Evolutionary conservation across 805 yeast species (phyloP), one percentile per base, ranked within the genome.

Genomic region (Saturnispora galanensis): DNA sequence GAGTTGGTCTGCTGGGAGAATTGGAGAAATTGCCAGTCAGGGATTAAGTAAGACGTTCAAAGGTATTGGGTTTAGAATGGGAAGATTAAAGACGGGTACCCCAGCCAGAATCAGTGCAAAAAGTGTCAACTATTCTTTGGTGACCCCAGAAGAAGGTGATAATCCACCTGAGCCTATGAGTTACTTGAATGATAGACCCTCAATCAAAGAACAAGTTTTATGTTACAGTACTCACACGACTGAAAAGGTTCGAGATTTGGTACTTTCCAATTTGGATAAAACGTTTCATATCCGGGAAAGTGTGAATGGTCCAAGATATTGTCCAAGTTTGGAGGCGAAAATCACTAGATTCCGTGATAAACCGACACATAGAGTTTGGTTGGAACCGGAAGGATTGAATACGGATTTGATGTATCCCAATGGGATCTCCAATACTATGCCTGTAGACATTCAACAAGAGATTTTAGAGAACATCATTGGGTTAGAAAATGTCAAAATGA

Each of bases 371-470:
- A 73, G 81, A 46, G 78, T 93, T 4, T 93, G 98, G 98, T 67
- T 93, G 7, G 98, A 93, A 62, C 97, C 97, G 0, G 99, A 93
- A 61, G 98, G 98, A 0, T 66, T 89, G 13, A 82, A 85, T 54
- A 76, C 90, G 0, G 81, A 86, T 57, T 66, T 85, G n/a, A 82
- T 93, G 10, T 93, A 93, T 58, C 99, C 99, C 0, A 93, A 90
- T 56, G 99, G 99, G 12, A 86, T 93, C 13, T 85, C 96, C 2
- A 83, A 89, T 55, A 88, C 98, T 0, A 84, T 93, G 95, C 98
- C 98, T 0, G 93, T 78, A 32, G 97, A 90, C 18, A 81, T 89
- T 29, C 99, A 93, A 63, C 72, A 71, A 17, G 69, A 75, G 50
- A 73, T 89, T 71, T 73, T 93, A 44, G 68, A 71, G 47, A 66